phyloP scores from a whole-genome alignment of 768 basidiomycete genomes.

The Mycena pura region DNA sequence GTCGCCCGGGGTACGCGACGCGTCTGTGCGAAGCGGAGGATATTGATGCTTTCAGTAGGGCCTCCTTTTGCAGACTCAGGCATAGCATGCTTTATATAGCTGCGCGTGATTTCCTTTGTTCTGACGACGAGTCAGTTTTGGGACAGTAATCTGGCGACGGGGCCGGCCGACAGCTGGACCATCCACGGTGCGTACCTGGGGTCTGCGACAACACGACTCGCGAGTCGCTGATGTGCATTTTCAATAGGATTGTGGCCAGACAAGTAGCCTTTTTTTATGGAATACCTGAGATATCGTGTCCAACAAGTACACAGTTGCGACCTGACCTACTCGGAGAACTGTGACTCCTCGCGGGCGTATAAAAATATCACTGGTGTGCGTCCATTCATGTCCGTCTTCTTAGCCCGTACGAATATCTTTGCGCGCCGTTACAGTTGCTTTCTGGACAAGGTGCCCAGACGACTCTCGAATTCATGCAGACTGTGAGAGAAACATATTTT shows the following conservation, averaged over 20 bases:
- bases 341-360: slow-evolving; percentile 57
- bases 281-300: background rate
- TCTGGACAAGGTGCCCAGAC: slow-evolving; percentile 59
- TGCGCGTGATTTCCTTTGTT: background rate
- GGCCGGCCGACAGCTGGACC: slow-evolving; percentile 63
- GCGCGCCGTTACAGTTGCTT: slow-evolving; percentile 53
- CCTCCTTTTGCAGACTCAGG: slow-evolving; percentile 31
- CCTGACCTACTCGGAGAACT: slow-evolving; percentile 37
- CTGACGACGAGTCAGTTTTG: slow-evolving; percentile 50
- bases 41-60: slow-evolving; percentile 12
- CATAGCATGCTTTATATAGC: background rate
- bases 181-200: slow-evolving; percentile 61
- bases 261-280: slow-evolving; percentile 38
- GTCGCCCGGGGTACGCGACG: slow-evolving; percentile 21
- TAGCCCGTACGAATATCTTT: background rate
- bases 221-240: slow-evolving; percentile 7
- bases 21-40: background rate
- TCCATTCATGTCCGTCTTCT: background rate
- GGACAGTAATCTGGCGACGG: slow-evolving; percentile 56
- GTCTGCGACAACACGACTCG: too few species aligned
- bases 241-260: slow-evolving; percentile 60
- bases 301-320: slow-evolving; percentile 15
- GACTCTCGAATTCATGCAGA: slow-evolving; percentile 65
- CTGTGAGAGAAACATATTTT: slow-evolving; percentile 29
- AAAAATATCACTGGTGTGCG: slow-evolving; percentile 49